Percentiles rank a stretch among this genome's conserved stretches.
These are phyloP conservation scores for Aureobasidium sp. DNA, from an alignment of 2,329 filamentous ascomycete species.

Conservation along the genomic window DNA sequence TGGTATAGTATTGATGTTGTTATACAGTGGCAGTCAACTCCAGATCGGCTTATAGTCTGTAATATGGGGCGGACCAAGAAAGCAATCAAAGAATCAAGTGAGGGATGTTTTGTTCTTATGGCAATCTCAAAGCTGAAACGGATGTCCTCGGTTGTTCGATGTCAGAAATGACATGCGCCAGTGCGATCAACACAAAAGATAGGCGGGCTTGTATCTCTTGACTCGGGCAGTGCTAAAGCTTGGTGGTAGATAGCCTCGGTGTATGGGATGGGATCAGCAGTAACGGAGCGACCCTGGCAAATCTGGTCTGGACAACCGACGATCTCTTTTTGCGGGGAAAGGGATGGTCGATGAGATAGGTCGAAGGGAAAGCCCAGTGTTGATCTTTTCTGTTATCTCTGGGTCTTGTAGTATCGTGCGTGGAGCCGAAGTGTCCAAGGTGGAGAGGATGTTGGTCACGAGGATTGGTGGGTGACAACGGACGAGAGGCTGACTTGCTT, in stretches of 20 bases:
- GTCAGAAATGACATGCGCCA: constrained; percentile 11
- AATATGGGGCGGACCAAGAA: not conserved
- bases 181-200: constrained; percentile 6
- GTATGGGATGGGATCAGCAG: not conserved
- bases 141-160: not conserved
- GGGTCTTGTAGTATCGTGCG: not conserved
- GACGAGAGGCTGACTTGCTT: constrained; percentile 2
- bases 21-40: not conserved
- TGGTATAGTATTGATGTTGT: not conserved
- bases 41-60: not conserved
- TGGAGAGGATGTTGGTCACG: not conserved
- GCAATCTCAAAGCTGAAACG: constrained; percentile 1
- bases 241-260: not conserved
- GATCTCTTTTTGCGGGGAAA: constrained; percentile 8
- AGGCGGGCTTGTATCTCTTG: constrained; percentile 1
- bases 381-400: constrained; percentile 3
- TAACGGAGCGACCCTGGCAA: not conserved
- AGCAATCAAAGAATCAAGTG: not conserved
- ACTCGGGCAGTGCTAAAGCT: constrained; percentile 10
- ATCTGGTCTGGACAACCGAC: constrained; percentile 3
- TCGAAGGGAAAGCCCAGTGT: constrained; percentile 4
- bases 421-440: not conserved
- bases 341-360: not conserved
- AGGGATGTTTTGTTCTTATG: constrained; percentile 2
- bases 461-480: not conserved